Conservation (phyloP, 2,329 filamentous ascomycete species). For the Fusarium armeniacum region DNA sequence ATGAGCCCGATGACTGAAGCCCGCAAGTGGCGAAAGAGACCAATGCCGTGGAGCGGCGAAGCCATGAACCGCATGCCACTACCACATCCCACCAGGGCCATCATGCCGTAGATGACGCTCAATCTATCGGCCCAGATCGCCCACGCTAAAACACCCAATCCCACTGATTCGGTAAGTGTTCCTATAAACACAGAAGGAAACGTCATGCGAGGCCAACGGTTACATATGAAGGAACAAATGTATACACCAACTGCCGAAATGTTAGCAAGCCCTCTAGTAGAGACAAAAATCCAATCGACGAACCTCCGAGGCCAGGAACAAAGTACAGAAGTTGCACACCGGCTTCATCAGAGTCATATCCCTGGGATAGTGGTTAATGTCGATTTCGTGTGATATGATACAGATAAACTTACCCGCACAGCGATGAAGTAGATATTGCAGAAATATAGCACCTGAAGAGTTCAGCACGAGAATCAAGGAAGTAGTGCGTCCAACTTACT, state of each 20-base stretch:
- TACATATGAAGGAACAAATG: slow-evolving; percentile 70
- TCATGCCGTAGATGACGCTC: slow-evolving; percentile 73
- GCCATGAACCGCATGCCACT: slow-evolving; percentile 77
- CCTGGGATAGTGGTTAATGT: slow-evolving; percentile 51
- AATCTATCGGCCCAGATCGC: slow-evolving; percentile 66
- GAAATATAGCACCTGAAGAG: slow-evolving; percentile 71
- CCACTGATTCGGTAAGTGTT: slow-evolving; percentile 68
- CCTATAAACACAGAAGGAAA: slow-evolving; percentile 71
- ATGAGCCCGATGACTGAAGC: slow-evolving; percentile 72
- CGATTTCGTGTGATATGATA: too few species aligned
- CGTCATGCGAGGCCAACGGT: slow-evolving; percentile 72
- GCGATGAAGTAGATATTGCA: slow-evolving; percentile 77
- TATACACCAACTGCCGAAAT: slow-evolving; percentile 64
- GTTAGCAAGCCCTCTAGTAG: background rate
- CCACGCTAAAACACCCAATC: slow-evolving; percentile 70
- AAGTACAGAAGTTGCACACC: slow-evolving; percentile 74
- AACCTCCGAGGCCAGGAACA: slow-evolving; percentile 72
- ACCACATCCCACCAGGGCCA: slow-evolving; percentile 73
- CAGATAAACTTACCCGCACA: slow-evolving; percentile 58
- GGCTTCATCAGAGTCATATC: slow-evolving; percentile 63
- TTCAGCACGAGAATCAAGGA: slow-evolving; percentile 54
- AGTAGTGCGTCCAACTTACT: slow-evolving; percentile 47
- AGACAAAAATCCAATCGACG: background rate
- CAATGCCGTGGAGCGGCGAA: slow-evolving; percentile 72
- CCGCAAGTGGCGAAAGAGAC: slow-evolving; percentile 70